A percentile compares a stretch with the other conserved stretches of the same genome.
phyloP scores from a whole-genome alignment of 2,329 filamentous ascomycete species.

The Berkeleyomyces rouxiae region DNA sequence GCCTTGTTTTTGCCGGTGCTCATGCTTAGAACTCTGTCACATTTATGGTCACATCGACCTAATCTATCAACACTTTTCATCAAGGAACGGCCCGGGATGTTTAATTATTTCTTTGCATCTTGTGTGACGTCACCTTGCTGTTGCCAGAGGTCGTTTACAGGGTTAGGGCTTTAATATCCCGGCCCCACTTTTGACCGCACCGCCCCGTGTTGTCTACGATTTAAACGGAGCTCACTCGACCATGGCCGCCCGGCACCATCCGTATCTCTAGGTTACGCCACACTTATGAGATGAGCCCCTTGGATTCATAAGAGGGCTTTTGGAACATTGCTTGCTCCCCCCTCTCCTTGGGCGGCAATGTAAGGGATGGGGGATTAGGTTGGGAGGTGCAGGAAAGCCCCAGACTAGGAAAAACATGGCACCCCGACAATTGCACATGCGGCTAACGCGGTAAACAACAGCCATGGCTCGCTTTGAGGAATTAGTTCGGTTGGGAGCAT shows the following conservation, averaged over 20 bases:
- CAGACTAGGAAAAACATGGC: background rate
- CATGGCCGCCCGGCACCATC: background rate
- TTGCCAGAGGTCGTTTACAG: background rate
- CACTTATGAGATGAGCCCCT: background rate
- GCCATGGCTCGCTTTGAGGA: too few relatives aligned
- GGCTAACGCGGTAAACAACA: background rate
- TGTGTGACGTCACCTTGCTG: background rate
- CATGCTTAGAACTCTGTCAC: too few relatives aligned
- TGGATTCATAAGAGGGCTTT: background rate
- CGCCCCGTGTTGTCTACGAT: background rate
- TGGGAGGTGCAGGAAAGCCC: background rate
- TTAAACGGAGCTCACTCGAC: background rate
- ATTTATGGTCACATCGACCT: too few relatives aligned
- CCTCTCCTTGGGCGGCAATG: background rate
- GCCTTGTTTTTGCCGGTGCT: too few relatives aligned
- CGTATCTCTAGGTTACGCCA: background rate
- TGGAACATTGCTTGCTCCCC: background rate
- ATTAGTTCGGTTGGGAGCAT: too few relatives aligned
- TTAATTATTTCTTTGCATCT: background rate
- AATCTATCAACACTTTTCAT: too few relatives aligned
- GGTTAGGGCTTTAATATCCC: background rate
- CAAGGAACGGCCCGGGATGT: too few relatives aligned
- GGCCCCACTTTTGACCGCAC: background rate
- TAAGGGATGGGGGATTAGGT: background rate
- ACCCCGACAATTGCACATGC: background rate